Conservation (phyloP, 23 red algal genomes). For the Chondrus crispus region DNA sequence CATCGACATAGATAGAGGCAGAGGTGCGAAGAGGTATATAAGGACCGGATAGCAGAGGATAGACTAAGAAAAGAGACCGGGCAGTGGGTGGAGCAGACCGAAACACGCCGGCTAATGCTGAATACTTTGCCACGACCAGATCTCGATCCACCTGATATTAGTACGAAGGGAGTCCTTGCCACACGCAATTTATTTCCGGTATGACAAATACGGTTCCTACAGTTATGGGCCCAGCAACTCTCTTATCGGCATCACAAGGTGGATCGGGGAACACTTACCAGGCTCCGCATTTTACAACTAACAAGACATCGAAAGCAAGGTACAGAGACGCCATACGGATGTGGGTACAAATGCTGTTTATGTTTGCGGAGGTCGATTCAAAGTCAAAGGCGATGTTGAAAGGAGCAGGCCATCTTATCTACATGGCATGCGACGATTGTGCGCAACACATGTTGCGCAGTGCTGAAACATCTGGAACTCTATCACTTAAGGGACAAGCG, state of each 20-base stretch:
- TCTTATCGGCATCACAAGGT: neutral
- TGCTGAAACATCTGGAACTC: neutral
- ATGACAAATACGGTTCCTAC: too few species aligned
- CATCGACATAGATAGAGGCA: too few species aligned
- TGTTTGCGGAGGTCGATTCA: neutral
- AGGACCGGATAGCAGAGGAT: too few species aligned
- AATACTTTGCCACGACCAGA: too few species aligned
- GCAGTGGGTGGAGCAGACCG: too few species aligned
- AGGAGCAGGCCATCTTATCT: neutral
- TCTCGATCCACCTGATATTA: too few species aligned
- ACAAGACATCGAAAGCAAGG: constrained; percentile 26
- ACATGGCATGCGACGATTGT: neutral
- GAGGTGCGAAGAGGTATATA: too few species aligned
- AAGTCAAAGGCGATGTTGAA: neutral
- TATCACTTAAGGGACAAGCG: neutral
- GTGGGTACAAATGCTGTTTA: constrained; percentile 8
- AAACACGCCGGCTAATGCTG: too few species aligned
- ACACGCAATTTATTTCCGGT: too few species aligned
- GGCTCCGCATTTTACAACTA: constrained; percentile 24
- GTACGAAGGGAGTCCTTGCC: too few species aligned
- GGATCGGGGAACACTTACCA: neutral
- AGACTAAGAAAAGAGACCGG: too few species aligned
- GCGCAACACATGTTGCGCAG: neutral
- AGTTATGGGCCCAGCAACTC: neutral
- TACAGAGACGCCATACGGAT: neutral